Evolutionary conservation across 352 stramenopile species (phyloP).

Genomic region (Globisporangium nodosum): DNA sequence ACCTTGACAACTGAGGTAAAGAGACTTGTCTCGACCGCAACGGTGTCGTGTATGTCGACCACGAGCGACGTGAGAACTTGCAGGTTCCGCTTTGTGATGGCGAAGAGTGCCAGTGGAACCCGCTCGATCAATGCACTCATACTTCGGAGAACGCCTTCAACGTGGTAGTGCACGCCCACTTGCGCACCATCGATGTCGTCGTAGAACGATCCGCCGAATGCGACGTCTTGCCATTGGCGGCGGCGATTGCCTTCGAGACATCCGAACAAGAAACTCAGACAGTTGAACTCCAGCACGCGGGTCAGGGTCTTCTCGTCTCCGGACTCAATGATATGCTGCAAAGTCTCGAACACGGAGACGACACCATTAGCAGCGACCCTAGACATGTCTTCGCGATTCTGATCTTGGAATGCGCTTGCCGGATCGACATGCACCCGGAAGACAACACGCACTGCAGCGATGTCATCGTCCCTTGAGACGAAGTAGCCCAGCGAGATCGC

Average conservation of each 20-base stretch:
- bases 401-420: too few species aligned
- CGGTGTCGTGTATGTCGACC: not conserved
- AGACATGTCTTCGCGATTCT: not conserved
- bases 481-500: constrained; percentile 15
- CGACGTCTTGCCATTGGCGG: constrained; percentile 5
- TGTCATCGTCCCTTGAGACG: constrained; percentile 10
- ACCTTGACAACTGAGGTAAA: not conserved
- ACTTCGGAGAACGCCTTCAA: constrained; percentile 1
- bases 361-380: not conserved
- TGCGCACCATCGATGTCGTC: not conserved
- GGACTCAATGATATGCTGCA: not conserved
- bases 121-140: constrained; percentile 5
- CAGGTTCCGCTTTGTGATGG: constrained; percentile 11
- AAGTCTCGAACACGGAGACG: not conserved
- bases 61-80: constrained; percentile 9
- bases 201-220: constrained; percentile 10
- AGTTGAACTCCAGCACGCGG: constrained; percentile 4
- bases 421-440: constrained; percentile 11
- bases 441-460: constrained; percentile 7
- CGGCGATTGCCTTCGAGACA: constrained; percentile 5
- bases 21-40: not conserved
- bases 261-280: constrained; percentile 7
- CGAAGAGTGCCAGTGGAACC: constrained; percentile 1
- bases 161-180: not conserved
- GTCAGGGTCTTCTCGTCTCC: not conserved